Conservation (phyloP, 805 yeast species). For the Myxozyma monticola region DNA sequence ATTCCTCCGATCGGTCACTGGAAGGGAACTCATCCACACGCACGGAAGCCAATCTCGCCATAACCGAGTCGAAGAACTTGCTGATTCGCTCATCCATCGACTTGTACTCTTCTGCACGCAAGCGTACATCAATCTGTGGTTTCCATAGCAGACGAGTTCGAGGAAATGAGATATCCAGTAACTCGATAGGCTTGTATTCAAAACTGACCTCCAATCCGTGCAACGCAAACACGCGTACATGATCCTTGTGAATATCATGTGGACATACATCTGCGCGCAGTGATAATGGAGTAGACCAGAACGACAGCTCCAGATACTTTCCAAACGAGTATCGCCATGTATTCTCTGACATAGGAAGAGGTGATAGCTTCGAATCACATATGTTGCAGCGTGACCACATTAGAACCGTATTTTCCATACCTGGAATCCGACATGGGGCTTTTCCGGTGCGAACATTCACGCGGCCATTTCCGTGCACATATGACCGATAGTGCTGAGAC, state of each 20-base stretch:
- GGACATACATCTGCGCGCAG: constrained; percentile 66
- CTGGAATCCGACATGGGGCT: constrained; percentile 56
- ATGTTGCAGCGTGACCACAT: constrained; percentile 90
- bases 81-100: constrained; percentile 54
- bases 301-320: constrained; percentile 81
- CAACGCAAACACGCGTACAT: constrained; percentile 79
- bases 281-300: constrained; percentile 64
- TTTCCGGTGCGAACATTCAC: constrained; percentile 74
- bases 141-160: constrained; percentile 68
- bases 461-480: constrained; percentile 84
- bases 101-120: constrained; percentile 64
- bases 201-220: constrained; percentile 75
- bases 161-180: constrained; percentile 79
- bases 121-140: constrained; percentile 63
- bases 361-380: constrained; percentile 75
- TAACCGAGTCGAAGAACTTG: constrained; percentile 70
- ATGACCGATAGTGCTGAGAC: constrained; percentile 76
- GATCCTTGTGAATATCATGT: constrained; percentile 80
- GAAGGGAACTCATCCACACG: constrained; percentile 71
- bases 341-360: constrained; percentile 76
- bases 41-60: constrained; percentile 70
- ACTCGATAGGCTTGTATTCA: constrained; percentile 72
- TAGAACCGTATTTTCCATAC: constrained; percentile 64
- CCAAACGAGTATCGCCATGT: constrained; percentile 93
- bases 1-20: constrained; percentile 65